Evolutionary conservation across 306 rosid genomes (phyloP), one percentile per base, ranked within the genome.

Genomic region (Cicer arietinum): DNA sequence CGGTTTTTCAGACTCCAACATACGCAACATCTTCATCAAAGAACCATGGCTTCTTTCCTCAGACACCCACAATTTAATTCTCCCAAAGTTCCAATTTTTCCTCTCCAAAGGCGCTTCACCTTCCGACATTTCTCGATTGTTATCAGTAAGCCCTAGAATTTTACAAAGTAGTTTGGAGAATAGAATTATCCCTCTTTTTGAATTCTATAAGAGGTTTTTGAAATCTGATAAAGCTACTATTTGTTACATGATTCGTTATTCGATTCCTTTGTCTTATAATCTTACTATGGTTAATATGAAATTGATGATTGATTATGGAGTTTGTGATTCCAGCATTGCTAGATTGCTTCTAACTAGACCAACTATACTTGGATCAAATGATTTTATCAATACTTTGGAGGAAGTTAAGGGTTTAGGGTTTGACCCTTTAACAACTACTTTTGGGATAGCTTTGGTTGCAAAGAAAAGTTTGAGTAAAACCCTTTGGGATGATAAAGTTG

Each of bases 341-440:
- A 10, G 10, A 51, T 5, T 79, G 6, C 60, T 53, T 54, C 0
- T 3, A 6, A 0, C 4, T 7, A 42, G 22, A 16, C 53, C 74
- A 58, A 10, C 41, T 10, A 6, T 25, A 58, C 14, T 58, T 58
- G 41, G 64, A 1, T 22, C 64, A 25, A 10, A 0, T 0, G 41
- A 58, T 58, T 25, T 58, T 40, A 25, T 25, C 6, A 1, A 58
- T 10, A 20, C 9, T 0, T 78, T 70, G 18, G 39, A 70, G 63
- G 63, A 70, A 78, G 70, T 90, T 2, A 83, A 52, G 78, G 59
- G 50, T 35, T 57, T 90, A 86, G 88, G 88, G 9, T 81, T 90
- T 69, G 37, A 86, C 67, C 50, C 85, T 81, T 78, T 46, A 81
- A 30, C 11, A 1, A 17, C 6, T 0, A 68, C 56, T 16, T 87